Evolutionary conservation across 345 rosid species (phyloP).

Genomic region (Brassica nigra): DNA sequence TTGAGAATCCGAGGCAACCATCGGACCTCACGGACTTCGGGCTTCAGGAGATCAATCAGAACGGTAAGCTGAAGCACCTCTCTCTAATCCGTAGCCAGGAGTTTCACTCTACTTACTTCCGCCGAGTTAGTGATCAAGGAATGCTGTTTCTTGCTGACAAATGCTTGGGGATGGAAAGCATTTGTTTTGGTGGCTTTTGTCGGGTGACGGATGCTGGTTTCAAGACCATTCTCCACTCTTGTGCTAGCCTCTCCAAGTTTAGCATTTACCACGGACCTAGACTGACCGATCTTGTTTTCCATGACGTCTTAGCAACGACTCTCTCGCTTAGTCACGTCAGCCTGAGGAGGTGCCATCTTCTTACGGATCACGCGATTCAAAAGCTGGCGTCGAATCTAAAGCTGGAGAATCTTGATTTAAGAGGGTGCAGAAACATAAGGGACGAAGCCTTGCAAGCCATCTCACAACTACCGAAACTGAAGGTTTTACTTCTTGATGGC

Average conservation of each 20-base stretch:
- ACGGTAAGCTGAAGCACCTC: slow-evolving; percentile 77
- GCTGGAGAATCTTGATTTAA: slow-evolving; percentile 68
- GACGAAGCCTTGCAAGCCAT: slow-evolving; percentile 73
- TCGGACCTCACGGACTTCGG: slow-evolving; percentile 85
- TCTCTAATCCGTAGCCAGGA: slow-evolving; percentile 86
- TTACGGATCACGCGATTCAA: slow-evolving; percentile 65
- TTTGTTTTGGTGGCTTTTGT: slow-evolving; percentile 84
- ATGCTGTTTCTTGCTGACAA: slow-evolving; percentile 87
- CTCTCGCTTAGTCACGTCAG: slow-evolving; percentile 74
- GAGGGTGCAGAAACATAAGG: slow-evolving; percentile 77
- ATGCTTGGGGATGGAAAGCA: slow-evolving; percentile 79
- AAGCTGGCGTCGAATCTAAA: slow-evolving; percentile 59
- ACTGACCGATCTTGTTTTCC: slow-evolving; percentile 84
- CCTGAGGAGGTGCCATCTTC: slow-evolving; percentile 85
- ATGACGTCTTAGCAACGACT: slow-evolving; percentile 81
- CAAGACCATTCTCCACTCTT: slow-evolving; percentile 82
- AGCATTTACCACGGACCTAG: slow-evolving; percentile 72
- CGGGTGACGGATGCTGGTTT: slow-evolving; percentile 91
- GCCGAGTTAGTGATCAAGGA: slow-evolving; percentile 88
- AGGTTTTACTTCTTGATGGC: slow-evolving; percentile 65
- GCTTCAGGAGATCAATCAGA: slow-evolving; percentile 75
- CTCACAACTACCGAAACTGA: slow-evolving; percentile 56
- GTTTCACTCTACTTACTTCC: slow-evolving; percentile 62
- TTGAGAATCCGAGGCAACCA: slow-evolving; percentile 62
- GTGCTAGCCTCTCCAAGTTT: slow-evolving; percentile 73